These are phyloP conservation scores for Lolium perenne DNA, from an alignment of 176 grass and related monocot genomes.

Conservation along the genomic window DNA sequence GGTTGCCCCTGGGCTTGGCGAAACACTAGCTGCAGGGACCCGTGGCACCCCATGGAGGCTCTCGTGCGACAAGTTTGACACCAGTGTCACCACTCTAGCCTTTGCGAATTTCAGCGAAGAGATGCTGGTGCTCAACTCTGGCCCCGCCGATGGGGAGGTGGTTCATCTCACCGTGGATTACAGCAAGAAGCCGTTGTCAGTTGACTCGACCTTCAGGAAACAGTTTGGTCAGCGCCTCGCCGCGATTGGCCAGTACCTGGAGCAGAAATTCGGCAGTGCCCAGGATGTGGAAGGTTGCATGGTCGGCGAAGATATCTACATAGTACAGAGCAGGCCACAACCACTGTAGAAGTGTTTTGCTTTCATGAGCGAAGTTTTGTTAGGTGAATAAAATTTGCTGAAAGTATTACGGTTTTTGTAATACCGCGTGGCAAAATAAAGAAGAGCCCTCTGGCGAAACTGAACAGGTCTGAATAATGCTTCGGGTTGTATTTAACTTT, in stretches of 20 bases:
- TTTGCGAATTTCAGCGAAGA: conserved; percentile 98
- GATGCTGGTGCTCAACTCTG: conserved; percentile 63
- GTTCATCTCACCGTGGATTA: conserved; percentile 73
- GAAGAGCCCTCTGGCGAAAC: not conserved
- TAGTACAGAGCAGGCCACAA: conserved; percentile 94
- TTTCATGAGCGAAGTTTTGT: not conserved
- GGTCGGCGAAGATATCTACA: conserved; percentile 75
- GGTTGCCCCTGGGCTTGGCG: conserved; percentile 80
- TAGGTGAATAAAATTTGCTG: conserved; percentile 37
- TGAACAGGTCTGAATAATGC: too few species aligned
- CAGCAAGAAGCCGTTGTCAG: conserved; percentile 78
- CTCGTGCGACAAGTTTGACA: conserved; percentile 76
- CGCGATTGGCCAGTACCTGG: conserved; percentile 83
- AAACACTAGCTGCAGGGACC: conserved; percentile 90
- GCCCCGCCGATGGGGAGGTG: conserved; percentile 73
- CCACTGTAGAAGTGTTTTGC: conserved; percentile 22
- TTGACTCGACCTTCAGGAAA: conserved; percentile 65
- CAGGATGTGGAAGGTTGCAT: conserved; percentile 97
- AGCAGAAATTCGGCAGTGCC: conserved; percentile 80
- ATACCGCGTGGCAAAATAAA: not conserved
- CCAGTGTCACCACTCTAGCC: conserved; percentile 65
- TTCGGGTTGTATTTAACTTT: too few species aligned
- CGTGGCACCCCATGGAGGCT: conserved; percentile 95
- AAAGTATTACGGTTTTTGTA: not conserved
- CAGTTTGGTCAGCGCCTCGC: conserved; percentile 80